A percentile compares a stretch with the other conserved stretches of the same genome.
Conservation (phyloP, 108 stramenopile genomes). For the Conticribra weissflogii region DNA sequence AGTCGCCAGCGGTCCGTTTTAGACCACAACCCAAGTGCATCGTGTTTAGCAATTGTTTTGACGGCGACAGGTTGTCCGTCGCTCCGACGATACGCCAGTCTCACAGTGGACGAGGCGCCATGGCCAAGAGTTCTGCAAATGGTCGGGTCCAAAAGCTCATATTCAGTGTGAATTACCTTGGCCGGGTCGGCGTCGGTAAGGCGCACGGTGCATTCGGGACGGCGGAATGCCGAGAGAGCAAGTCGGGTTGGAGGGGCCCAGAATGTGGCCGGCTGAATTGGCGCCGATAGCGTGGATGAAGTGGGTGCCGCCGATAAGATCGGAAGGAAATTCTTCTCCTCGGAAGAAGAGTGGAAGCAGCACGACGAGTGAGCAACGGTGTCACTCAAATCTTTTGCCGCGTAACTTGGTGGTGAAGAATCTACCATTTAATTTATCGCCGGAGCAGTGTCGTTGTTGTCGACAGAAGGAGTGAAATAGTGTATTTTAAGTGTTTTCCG, state of each 20-base stretch:
- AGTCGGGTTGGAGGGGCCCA: slow-evolving; percentile 26
- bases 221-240: slow-evolving; percentile 77
- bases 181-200: slow-evolving; percentile 66
- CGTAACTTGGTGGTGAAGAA: slow-evolving; percentile 1
- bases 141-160: slow-evolving; percentile 67
- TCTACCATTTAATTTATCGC: slow-evolving; percentile 30
- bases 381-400: background rate
- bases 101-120: slow-evolving; percentile 83
- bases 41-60: slow-evolving; percentile 87
- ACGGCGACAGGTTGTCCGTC: slow-evolving; percentile 72
- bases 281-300: background rate
- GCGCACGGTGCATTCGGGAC: slow-evolving; percentile 69
- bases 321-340: background rate
- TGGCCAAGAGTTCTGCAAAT: slow-evolving; percentile 77
- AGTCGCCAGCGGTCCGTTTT: slow-evolving; percentile 41
- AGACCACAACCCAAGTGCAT: slow-evolving; percentile 73
- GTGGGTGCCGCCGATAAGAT: background rate
- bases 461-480: no score
- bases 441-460: no score
- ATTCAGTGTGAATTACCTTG: slow-evolving; percentile 60
- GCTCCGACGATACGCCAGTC: slow-evolving; percentile 59
- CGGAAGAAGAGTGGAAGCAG: background rate
- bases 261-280: slow-evolving; percentile 2
- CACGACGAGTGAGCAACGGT: background rate
- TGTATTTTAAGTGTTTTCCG: no score